These are phyloP conservation scores for Lablab purpureus DNA, from an alignment of 306 rosid genomes.

Conservation along the genomic window DNA sequence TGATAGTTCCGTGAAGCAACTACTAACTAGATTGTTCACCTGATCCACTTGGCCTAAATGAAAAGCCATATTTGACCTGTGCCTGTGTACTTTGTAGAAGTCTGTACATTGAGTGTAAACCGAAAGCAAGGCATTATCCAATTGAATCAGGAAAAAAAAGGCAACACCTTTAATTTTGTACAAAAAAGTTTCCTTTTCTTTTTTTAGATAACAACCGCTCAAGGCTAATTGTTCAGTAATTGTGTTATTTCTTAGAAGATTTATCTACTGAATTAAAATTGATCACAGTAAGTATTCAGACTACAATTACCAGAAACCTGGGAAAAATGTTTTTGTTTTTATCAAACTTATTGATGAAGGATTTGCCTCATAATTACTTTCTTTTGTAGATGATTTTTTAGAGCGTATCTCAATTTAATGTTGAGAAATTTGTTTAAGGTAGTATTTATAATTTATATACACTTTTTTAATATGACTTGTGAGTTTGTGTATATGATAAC, in stretches of 20 bases:
- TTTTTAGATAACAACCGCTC: neutral
- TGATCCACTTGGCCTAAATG: neutral
- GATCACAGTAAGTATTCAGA: neutral
- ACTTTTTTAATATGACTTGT: too few species aligned
- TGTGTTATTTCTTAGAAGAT: neutral
- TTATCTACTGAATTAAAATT: neutral
- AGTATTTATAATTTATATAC: neutral
- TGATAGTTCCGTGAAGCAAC: constrained; percentile 52
- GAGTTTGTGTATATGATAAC: too few species aligned
- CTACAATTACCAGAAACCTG: neutral
- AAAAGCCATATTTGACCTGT: constrained; percentile 20
- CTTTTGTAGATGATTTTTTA: neutral
- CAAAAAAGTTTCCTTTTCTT: neutral
- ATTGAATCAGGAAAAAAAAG: constrained; percentile 29
- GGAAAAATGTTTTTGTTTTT: neutral
- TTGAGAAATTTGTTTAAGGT: neutral
- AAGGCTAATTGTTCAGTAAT: neutral
- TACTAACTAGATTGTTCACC: neutral
- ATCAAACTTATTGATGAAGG: neutral
- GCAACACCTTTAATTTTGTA: constrained; percentile 10
- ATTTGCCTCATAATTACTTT: neutral
- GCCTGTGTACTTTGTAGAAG: neutral
- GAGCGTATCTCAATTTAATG: neutral
- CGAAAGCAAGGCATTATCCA: constrained; percentile 39
- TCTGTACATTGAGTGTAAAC: constrained; percentile 35